Base-by-base conservation (phyloP, 164 flowering plant species). In the Tetracentron sinense region DNA sequence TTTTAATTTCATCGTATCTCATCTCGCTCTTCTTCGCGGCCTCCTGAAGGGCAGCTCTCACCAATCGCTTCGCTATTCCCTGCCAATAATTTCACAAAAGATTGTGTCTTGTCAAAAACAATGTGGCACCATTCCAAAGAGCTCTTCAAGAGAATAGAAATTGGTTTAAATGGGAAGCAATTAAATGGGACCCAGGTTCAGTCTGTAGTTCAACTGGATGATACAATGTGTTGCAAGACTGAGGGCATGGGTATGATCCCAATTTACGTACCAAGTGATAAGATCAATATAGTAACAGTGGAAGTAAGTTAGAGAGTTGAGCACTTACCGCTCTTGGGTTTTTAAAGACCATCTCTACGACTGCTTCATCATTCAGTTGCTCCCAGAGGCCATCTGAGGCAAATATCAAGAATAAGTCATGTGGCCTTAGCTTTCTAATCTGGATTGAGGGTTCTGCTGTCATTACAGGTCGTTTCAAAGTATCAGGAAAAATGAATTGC, bases 311-410 rank as follows among this genome's bases (percentile, higher is more conserved):
- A 23, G 26, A 47, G 6, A 22, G n/a, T n/a, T 4, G 7, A 46
- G 21, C 1, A 46, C 85, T 81, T 74, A 88, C 94, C 3, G 26
- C 52, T 82, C 89, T 75, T 20, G 90, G 86, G 74, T 69, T 63
- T 54, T 72, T 82, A 11, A 44, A 49, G 42, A 88, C 94, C 22
- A 88, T 84, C n/a, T 79, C 79, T 54, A 84, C 87, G 0, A 83
- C 94, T 60, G 54, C 79, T 64, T 84, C 80, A 67, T 88, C 89
- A 67, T 76, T 85, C 42, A 88, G 65, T 52, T 83, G 89, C 79
- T 88, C 94, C 94, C 94, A 87, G 17, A 87, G 85, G 55, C 93
- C 93, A 78, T 87, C 93, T 23, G 93, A 82, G 61, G 90, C 90
- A 71, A 88, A 85, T 58, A 88, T 84, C 67, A 88, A 61, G 62